These are phyloP conservation scores for Ceratobasidium sp. DNA, from an alignment of 1,284 basidiomycete species.

Conservation along the genomic window DNA sequence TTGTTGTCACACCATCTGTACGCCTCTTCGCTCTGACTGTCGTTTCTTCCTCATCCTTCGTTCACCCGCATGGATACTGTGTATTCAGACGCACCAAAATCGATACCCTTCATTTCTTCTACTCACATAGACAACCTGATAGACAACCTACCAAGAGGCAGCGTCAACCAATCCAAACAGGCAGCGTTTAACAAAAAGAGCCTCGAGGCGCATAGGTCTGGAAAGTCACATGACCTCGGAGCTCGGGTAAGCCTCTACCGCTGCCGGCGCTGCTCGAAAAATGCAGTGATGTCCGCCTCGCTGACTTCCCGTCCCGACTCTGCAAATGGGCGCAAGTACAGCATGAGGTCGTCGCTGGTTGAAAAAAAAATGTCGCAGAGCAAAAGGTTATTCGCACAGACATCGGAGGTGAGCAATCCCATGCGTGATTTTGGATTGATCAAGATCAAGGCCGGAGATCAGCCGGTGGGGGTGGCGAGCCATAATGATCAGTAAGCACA, in stretches of 20 bases:
- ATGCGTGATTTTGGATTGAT: too few species aligned
- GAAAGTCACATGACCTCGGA: neutral
- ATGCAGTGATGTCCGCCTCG: slow-evolving; percentile 70
- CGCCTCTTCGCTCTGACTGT: too few species aligned
- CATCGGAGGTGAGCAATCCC: too few species aligned
- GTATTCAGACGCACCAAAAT: too few species aligned
- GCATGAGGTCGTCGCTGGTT: slow-evolving; percentile 69
- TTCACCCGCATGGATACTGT: neutral
- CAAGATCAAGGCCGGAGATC: neutral
- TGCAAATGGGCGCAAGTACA: slow-evolving; percentile 77
- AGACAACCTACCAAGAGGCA: too few species aligned
- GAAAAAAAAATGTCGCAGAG: neutral
- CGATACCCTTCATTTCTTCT: too few species aligned
- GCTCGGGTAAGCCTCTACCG: neutral
- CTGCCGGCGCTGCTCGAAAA: slow-evolving; percentile 59
- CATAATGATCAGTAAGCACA: too few species aligned
- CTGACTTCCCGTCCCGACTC: slow-evolving; percentile 75
- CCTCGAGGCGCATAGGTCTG: too few species aligned
- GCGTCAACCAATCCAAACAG: too few species aligned
- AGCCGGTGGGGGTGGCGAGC: slow-evolving; percentile 20
- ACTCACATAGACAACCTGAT: too few species aligned
- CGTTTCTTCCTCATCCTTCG: neutral
- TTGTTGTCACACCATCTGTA: too few species aligned
- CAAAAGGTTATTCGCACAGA: slow-evolving; percentile 5
- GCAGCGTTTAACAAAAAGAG: too few species aligned